phyloP scores from a whole-genome alignment of 2,329 filamentous ascomycete genomes.

The Dryadomyces sulphureus region DNA sequence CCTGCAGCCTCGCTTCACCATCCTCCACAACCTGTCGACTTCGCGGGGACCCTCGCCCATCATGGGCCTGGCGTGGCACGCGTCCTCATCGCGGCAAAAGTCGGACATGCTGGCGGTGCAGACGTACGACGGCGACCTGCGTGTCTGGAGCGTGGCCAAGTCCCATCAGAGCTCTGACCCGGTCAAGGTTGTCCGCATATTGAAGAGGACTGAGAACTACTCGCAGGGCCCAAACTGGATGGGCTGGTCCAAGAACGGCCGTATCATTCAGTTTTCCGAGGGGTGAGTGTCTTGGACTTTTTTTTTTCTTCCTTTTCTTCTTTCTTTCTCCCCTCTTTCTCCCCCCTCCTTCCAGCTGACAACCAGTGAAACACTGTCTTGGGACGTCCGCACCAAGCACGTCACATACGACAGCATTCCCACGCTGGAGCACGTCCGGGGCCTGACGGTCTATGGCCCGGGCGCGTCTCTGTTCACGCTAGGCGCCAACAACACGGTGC shows the following conservation, averaged over 20 bases:
- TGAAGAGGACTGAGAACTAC: slow-evolving; percentile 66
- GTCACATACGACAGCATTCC: slow-evolving; percentile 83
- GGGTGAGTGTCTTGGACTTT: slow-evolving; percentile 51
- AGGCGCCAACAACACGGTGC: slow-evolving; percentile 73
- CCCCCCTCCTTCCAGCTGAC: too few relatives aligned
- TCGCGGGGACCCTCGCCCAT: slow-evolving; percentile 76
- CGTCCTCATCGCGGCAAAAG: slow-evolving; percentile 87
- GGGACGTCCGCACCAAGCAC: slow-evolving; percentile 97
- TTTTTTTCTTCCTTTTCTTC: too few relatives aligned
- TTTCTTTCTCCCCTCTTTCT: too few relatives aligned
- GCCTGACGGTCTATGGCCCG: slow-evolving; percentile 76
- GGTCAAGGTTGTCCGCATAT: slow-evolving; percentile 75
- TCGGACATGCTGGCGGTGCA: slow-evolving; percentile 96
- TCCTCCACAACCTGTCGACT: slow-evolving; percentile 81
- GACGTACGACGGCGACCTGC: slow-evolving; percentile 77
- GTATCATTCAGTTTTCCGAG: slow-evolving; percentile 84
- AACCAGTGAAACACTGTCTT: slow-evolving; percentile 74
- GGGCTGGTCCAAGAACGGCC: slow-evolving; percentile 95
- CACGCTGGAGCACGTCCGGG: slow-evolving; percentile 66
- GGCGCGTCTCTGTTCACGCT: slow-evolving; percentile 87
- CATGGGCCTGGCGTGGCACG: slow-evolving; percentile 82
- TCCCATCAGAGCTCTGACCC: slow-evolving; percentile 53
- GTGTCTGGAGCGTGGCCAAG: slow-evolving; percentile 95
- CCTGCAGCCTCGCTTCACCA: slow-evolving; percentile 82
- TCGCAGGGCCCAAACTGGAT: slow-evolving; percentile 81